Conservation (phyloP, 495 filamentous ascomycete species). For the Aspergillus asperescens region DNA sequence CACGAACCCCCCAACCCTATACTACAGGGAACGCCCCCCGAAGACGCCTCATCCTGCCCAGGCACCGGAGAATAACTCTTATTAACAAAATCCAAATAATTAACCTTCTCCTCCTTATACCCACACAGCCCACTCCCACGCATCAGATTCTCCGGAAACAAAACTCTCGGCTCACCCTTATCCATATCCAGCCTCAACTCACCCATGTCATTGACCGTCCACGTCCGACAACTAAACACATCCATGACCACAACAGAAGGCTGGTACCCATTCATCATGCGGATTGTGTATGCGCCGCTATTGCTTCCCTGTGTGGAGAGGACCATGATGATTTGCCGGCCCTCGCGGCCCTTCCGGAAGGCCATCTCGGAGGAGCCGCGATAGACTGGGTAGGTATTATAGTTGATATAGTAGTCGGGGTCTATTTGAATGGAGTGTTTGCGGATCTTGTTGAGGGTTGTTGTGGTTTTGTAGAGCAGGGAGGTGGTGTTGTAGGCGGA, state of each 20-base stretch:
- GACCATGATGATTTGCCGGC: conserved; percentile 52
- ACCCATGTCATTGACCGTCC: conserved; percentile 41
- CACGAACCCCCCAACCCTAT: neutral
- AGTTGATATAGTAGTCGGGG: conserved; percentile 49
- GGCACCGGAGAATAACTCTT: neutral
- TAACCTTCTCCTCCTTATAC: conserved; percentile 16
- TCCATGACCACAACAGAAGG: conserved; percentile 38
- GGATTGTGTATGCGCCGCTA: conserved; percentile 40
- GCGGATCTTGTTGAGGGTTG: conserved; percentile 55
- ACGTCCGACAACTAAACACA: conserved; percentile 43
- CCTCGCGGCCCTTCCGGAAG: conserved; percentile 56
- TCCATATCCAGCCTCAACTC: conserved; percentile 42
- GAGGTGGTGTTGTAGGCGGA: conserved; percentile 55
- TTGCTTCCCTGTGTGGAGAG: conserved; percentile 51
- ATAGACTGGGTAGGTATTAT: conserved; percentile 48
- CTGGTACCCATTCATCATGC: conserved; percentile 38
- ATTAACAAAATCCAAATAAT: conserved; percentile 15
- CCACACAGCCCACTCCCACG: conserved; percentile 37
- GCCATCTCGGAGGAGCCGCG: conserved; percentile 52
- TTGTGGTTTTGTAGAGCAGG: conserved; percentile 56
- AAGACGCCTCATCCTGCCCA: neutral
- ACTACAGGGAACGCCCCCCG: neutral
- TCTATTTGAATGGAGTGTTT: conserved; percentile 49
- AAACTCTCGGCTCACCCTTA: conserved; percentile 47
- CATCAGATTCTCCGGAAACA: conserved; percentile 30